Evolutionary conservation across 768 basidiomycete genomes (phyloP), one percentile per base, ranked within the genome.

Genomic region (Serendipita sp.): DNA sequence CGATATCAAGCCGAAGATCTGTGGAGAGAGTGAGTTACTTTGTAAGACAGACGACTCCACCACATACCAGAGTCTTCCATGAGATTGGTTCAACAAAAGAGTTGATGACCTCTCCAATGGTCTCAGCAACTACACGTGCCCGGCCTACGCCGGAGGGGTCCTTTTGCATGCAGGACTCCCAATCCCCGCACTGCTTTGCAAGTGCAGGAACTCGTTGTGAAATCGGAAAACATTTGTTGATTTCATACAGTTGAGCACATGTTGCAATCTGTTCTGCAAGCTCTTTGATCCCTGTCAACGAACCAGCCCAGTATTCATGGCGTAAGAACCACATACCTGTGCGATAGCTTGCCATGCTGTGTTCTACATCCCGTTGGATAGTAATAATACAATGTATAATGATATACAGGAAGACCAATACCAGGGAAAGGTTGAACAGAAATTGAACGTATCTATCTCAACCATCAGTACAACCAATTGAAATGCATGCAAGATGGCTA

Each of bases 11-110:
- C 85, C 83, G 75, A 90, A 90, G 30, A 79, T 77, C 88, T 90
- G 24, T 24, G 66, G 30, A 65, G 18, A 7, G 37, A 3, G 45
- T 37, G 32, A 7, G 63, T 41, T 63, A 60, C 11, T n/a, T 8
- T 11, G 60, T 24, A 24, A 32, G 7, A 45, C 47, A 28, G 8
- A 44, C 16, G 32, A 64, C 11, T 45, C 24, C 66, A 53, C 63
- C 45, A 75, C 88, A 74, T 67, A 91, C 95, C 74, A 97, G 76
- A 11, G 93, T 93, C 77, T 94, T 96, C 92, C 93, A 97, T 73
- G 88, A 92, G 75, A 99, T 94, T 58, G 89, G 88, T 72, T 99
- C 95, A 13, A 98, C 89, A 72, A 99, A 99, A 1, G 91, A 86
- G 72, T 97, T 96, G 67, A 97, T 86, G 48, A 97, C 88, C 71